Conservation (phyloP, 805 yeast species). For the Saturnispora galanensis region DNA sequence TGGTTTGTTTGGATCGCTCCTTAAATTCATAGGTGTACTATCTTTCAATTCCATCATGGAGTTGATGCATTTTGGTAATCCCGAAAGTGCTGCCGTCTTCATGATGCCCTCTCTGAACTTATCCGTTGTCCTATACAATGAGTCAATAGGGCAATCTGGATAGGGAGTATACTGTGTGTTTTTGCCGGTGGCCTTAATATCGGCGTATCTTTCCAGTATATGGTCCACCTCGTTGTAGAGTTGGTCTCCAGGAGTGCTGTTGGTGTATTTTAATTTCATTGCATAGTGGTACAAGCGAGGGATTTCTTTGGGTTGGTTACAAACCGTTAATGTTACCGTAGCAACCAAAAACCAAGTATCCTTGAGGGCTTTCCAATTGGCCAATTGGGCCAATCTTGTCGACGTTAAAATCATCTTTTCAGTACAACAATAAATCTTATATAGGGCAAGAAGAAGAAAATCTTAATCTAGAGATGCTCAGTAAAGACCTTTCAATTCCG, state of each 20-base stretch:
- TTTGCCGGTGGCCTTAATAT: constrained; percentile 14
- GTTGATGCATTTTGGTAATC: constrained; percentile 80
- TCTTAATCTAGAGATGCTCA: constrained; percentile 3
- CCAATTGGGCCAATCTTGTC: constrained; percentile 42
- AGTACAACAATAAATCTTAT: too few species aligned
- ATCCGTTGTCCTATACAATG: constrained; percentile 24
- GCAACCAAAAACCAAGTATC: constrained; percentile 70
- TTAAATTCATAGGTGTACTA: constrained; percentile 47
- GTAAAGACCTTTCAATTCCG: constrained; percentile 44
- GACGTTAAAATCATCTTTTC: constrained; percentile 35
- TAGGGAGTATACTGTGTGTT: constrained; percentile 15
- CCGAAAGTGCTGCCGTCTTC: constrained; percentile 71
- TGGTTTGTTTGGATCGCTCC: constrained; percentile 19
- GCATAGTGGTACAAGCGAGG: constrained; percentile 70
- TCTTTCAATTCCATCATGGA: constrained; percentile 54
- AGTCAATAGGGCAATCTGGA: neutral
- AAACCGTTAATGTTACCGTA: constrained; percentile 70
- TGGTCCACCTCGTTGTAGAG: constrained; percentile 11
- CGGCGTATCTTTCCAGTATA: constrained; percentile 21
- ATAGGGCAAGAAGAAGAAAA: neutral
- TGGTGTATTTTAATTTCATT: constrained; percentile 22
- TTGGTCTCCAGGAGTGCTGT: constrained; percentile 12
- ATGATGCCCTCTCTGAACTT: constrained; percentile 68
- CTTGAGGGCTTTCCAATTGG: constrained; percentile 44
- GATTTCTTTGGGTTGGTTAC: constrained; percentile 74